These are phyloP conservation scores for Glarea lozoyensis DNA, from an alignment of 495 filamentous ascomycete species.

Conservation along the genomic window DNA sequence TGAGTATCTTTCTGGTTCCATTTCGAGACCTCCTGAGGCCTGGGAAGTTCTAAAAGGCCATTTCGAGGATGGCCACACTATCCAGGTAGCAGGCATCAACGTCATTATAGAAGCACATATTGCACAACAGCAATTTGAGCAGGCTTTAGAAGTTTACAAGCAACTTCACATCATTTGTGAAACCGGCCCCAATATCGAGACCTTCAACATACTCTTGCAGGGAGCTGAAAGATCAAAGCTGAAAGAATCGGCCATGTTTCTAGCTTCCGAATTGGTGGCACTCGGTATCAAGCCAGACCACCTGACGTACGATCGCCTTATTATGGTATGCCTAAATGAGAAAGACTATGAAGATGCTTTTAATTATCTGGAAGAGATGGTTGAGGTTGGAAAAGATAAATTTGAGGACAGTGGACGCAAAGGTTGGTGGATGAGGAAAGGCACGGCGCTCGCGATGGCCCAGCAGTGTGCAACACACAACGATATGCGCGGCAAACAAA, in stretches of 20 bases:
- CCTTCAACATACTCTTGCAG: slow-evolving; percentile 59
- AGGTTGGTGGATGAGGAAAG: slow-evolving; percentile 20
- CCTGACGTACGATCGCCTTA: slow-evolving; percentile 58
- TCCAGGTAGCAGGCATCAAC: slow-evolving; percentile 53
- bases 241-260: slow-evolving; percentile 55
- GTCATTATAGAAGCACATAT: slow-evolving; percentile 49
- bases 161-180: slow-evolving; percentile 52
- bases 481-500: slow-evolving; percentile 15
- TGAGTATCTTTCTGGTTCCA: slow-evolving; percentile 23
- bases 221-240: slow-evolving; percentile 26
- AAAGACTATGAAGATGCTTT: slow-evolving; percentile 49
- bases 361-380: slow-evolving; percentile 48
- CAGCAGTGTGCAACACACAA: slow-evolving; percentile 3
- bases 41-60: slow-evolving; percentile 47
- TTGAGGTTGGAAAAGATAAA: slow-evolving; percentile 10
- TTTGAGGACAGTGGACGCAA: slow-evolving; percentile 3
- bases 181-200: slow-evolving; percentile 46
- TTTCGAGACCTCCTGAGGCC: slow-evolving; percentile 28
- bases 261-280: slow-evolving; percentile 65
- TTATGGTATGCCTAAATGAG: slow-evolving; percentile 52
- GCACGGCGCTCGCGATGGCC: slow-evolving; percentile 11
- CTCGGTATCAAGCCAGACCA: slow-evolving; percentile 49
- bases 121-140: slow-evolving; percentile 31
- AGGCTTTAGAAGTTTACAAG: slow-evolving; percentile 63
- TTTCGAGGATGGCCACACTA: slow-evolving; percentile 28